phyloP scores from a whole-genome alignment of 768 basidiomycete species.

The Russula dissimulans region DNA sequence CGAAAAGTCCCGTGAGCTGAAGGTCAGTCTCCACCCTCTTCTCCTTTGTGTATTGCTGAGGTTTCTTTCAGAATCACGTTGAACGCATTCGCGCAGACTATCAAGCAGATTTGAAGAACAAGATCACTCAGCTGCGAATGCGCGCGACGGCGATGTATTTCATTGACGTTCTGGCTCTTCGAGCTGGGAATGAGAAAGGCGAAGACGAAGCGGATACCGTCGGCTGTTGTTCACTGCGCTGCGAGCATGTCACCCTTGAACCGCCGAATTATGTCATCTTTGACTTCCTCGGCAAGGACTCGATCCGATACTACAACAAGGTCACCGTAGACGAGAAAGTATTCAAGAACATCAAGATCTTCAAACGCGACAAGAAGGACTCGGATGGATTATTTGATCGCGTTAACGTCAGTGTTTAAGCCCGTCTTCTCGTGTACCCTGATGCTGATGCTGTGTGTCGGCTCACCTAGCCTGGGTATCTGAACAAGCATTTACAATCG shows the following conservation, averaged over 20 bases:
- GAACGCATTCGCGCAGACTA: slow-evolving; percentile 89
- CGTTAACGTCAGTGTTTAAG: slow-evolving; percentile 58
- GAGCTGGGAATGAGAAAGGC: slow-evolving; percentile 99
- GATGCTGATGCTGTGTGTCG: neutral
- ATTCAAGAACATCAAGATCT: slow-evolving; percentile 96
- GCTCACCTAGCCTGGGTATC: slow-evolving; percentile 67
- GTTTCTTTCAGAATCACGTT: slow-evolving; percentile 61
- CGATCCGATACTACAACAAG: slow-evolving; percentile 91
- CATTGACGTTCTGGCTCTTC: slow-evolving; percentile 92
- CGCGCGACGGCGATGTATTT: slow-evolving; percentile 99
- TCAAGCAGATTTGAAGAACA: slow-evolving; percentile 70
- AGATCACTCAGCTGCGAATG: slow-evolving; percentile 91
- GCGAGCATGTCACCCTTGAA: slow-evolving; percentile 90
- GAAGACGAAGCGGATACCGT: slow-evolving; percentile 99
- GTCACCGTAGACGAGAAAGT: slow-evolving; percentile 86
- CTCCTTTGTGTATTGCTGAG: slow-evolving; percentile 1
- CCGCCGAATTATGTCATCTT: slow-evolving; percentile 83
- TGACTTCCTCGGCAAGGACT: slow-evolving; percentile 99
- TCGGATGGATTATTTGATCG: slow-evolving; percentile 92
- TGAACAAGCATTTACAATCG: slow-evolving; percentile 87
- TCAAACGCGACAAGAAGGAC: slow-evolving; percentile 88
- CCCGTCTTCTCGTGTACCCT: neutral
- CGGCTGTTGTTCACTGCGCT: slow-evolving; percentile 95
- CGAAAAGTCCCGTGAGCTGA: slow-evolving; percentile 93
- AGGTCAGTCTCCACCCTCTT: slow-evolving; percentile 40